Base-by-base conservation (phyloP, 2,329 filamentous ascomycete species). In the Incumbomyces lentus region DNA sequence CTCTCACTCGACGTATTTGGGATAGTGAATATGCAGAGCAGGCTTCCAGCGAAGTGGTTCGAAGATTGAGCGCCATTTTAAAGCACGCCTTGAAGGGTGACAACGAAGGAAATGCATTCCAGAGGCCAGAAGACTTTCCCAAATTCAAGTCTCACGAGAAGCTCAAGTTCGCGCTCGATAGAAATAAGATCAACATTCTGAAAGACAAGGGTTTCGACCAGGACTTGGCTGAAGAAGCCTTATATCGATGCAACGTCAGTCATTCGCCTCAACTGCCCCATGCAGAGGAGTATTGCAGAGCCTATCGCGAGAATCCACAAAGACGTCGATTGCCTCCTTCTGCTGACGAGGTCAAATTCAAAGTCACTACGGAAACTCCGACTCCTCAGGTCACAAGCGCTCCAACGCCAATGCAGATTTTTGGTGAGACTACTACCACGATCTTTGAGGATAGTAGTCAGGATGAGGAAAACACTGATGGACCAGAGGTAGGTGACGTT, bases 11-110 rank as follows among this genome's bases (percentile, higher is more conserved):
- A 47, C 75, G 81, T 39, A 75, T 96, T 22, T 98, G 92, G 93
- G 54, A 56, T 18, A 93, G 88, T 1, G 72, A 79, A 19, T 78
- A 94, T 40, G 78, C 92, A 14, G 87, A 95, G 56, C 89, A 86
- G 57, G 78, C 87, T 1, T 81, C 84, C 2, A 82, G 81, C 18
- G 75, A 80, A 17, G 84, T 89, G 35, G 78, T 92, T 14, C 84
- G 86, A 55, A 82, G 80, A 45, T 71, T 95, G 12, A 79, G 96
- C 49, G 84, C 88, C 29, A 90, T 95, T 39, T 70, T 98, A 48
- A 86, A 85, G 56, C 78, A 78, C 4, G 81, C 93, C 13, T 75
- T 88, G 10, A 75, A 80, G 48, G 84, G 78, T n/a, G 87, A 95
- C 46, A 73, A 78, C 47, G 92, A 98, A 62, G 65, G 71, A 7